These are phyloP conservation scores for Hymenoscyphus scutula DNA, from an alignment of 2,329 filamentous ascomycete species.

Conservation along the genomic window DNA sequence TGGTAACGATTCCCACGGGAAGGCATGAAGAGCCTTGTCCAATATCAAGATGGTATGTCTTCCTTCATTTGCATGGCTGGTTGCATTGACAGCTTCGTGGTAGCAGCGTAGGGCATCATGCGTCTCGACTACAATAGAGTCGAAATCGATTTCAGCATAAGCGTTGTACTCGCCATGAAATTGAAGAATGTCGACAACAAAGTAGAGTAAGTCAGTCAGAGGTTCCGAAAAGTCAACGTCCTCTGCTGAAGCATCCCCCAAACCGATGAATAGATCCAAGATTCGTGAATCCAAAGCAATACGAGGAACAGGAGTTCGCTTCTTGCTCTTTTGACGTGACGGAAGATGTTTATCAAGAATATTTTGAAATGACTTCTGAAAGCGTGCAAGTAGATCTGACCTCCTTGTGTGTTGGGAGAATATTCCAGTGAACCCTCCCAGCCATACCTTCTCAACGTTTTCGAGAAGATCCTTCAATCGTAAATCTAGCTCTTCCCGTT, in stretches of 20 bases:
- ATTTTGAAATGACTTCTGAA: conserved; percentile 73
- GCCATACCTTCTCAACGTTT: conserved; percentile 90
- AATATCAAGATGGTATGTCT: conserved; percentile 84
- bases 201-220: conserved; percentile 90
- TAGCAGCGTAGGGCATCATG: conserved; percentile 81
- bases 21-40: conserved; percentile 85
- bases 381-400: conserved; percentile 65
- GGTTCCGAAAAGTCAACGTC: conserved; percentile 79
- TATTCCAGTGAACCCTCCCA: conserved; percentile 92
- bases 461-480: conserved; percentile 74
- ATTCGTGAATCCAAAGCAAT: conserved; percentile 63
- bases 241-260: conserved; percentile 69
- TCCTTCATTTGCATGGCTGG: conserved; percentile 38
- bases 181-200: conserved; percentile 92
- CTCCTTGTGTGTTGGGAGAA: conserved; percentile 72
- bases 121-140: conserved; percentile 83
- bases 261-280: conserved; percentile 81
- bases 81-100: conserved; percentile 50
- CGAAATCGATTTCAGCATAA: conserved; percentile 97
- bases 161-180: conserved; percentile 96
- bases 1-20: conserved; percentile 94
- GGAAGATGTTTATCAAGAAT: conserved; percentile 83
- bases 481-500: conserved; percentile 75
- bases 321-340: conserved; percentile 66
- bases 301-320: conserved; percentile 45